Evolutionary conservation across 1,284 basidiomycete genomes (phyloP).

Genomic region (Coniophora puteana): DNA sequence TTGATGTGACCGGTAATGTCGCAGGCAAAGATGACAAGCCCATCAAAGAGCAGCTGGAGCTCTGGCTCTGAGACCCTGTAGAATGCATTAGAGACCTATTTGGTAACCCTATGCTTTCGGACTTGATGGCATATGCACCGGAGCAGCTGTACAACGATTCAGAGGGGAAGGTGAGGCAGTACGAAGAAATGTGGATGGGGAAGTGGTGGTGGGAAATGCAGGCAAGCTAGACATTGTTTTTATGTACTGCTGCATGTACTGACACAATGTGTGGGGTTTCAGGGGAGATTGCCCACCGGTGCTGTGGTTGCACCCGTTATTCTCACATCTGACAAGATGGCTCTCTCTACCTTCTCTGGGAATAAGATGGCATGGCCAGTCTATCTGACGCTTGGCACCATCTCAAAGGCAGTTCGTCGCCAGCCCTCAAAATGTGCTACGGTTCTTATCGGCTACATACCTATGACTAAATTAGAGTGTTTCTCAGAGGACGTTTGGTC

Average conservation of each 20-base stretch:
- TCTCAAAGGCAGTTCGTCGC: constrained; percentile 9
- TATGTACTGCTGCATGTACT: not conserved
- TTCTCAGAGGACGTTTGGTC: constrained; percentile 4
- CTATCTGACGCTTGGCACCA: constrained; percentile 16
- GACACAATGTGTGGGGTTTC: not conserved
- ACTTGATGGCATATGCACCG: constrained; percentile 22
- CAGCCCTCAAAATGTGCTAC: constrained; percentile 11
- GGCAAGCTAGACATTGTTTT: not conserved
- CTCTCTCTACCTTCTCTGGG: constrained; percentile 11
- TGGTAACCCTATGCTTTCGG: constrained; percentile 24
- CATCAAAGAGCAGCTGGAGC: constrained; percentile 19
- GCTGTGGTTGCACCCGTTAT: constrained; percentile 9
- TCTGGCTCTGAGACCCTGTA: constrained; percentile 28
- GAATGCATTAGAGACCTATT: constrained; percentile 30
- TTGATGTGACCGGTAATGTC: constrained; percentile 15
- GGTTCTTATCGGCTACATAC: constrained; percentile 14
- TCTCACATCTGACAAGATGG: constrained; percentile 10
- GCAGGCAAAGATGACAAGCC: constrained; percentile 10
- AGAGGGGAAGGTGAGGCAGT: not conserved
- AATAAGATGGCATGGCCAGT: constrained; percentile 20
- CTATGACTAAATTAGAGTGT: constrained; percentile 12
- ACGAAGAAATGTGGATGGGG: constrained; percentile 5
- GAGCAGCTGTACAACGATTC: constrained; percentile 11
- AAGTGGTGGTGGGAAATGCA: constrained; percentile 7
- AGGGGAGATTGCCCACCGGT: constrained; percentile 6